Evolutionary conservation across 2,329 filamentous ascomycete genomes (phyloP).

Genomic region (Xylariomycetidae sp.): DNA sequence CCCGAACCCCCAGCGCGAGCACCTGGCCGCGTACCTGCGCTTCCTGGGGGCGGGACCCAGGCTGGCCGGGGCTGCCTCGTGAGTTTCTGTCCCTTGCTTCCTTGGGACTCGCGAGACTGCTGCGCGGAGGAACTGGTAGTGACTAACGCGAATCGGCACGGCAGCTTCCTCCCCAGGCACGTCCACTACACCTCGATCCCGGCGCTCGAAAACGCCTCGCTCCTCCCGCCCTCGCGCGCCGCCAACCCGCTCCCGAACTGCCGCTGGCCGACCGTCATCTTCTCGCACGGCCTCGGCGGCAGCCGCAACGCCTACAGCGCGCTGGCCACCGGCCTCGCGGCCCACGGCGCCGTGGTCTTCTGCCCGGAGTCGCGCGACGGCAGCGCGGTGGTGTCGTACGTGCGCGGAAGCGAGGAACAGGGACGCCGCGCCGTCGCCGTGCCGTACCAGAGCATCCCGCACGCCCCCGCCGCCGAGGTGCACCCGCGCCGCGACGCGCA

Average conservation of each 20-base stretch:
- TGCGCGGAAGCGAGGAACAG: conserved; percentile 58
- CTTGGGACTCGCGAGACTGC: neutral
- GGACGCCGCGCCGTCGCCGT: conserved; percentile 32
- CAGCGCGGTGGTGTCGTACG: conserved; percentile 66
- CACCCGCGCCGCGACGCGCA: conserved; percentile 65
- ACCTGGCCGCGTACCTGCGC: conserved; percentile 67
- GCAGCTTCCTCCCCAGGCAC: conserved; percentile 61
- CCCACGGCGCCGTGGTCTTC: conserved; percentile 73
- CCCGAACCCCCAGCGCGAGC: conserved; percentile 67
- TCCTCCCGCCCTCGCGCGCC: conserved; percentile 44
- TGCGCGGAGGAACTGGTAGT: too few relatives aligned
- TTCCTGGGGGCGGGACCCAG: conserved; percentile 63
- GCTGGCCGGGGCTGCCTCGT: conserved; percentile 55
- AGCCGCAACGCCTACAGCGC: conserved; percentile 82
- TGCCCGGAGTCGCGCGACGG: conserved; percentile 81
- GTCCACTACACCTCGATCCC: conserved; percentile 70
- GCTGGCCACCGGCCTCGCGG: conserved; percentile 69
- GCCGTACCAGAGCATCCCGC: conserved; percentile 50
- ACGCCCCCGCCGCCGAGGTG: conserved; percentile 59
- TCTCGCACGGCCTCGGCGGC: conserved; percentile 80
- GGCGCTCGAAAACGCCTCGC: conserved; percentile 62
- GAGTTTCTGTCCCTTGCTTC: conserved; percentile 24
- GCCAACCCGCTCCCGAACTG: conserved; percentile 37
- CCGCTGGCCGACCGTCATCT: conserved; percentile 76
- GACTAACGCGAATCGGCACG: conserved; percentile 1